A percentile compares a stretch with the other conserved stretches of the same genome.
Evolutionary conservation across 345 rosid genomes (phyloP).

Genomic region (Turritis glabra): DNA sequence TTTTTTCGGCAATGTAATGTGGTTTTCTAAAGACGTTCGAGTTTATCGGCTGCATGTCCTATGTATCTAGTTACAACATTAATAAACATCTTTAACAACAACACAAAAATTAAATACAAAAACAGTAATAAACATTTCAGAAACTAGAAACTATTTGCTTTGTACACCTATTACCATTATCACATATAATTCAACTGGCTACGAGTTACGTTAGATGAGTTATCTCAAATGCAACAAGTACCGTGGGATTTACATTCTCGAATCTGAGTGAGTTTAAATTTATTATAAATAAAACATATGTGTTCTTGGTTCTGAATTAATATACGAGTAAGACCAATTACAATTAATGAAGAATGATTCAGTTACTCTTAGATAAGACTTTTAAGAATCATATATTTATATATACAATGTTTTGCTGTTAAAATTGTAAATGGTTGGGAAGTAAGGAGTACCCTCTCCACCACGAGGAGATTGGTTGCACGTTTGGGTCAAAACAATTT

Average conservation of each 20-base stretch:
- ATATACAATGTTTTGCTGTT: neutral
- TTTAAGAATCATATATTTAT: too few relatives aligned
- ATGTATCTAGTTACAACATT: neutral
- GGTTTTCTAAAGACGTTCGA: neutral
- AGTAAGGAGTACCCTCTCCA: constrained; percentile 4
- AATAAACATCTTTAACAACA: too few relatives aligned
- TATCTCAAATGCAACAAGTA: neutral
- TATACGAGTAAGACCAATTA: too few relatives aligned
- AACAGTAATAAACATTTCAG: too few relatives aligned
- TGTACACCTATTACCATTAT: too few relatives aligned
- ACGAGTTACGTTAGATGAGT: neutral
- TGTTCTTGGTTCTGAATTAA: too few relatives aligned
- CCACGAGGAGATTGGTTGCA: constrained; percentile 35
- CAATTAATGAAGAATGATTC: neutral
- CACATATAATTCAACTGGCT: too few relatives aligned
- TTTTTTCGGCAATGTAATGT: neutral
- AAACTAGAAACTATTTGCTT: too few relatives aligned
- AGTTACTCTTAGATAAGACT: neutral
- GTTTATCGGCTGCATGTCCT: constrained; percentile 20
- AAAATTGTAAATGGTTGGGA: constrained; percentile 16
- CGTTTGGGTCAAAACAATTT: constrained; percentile 22
- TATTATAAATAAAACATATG: too few relatives aligned
- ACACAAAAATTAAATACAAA: too few relatives aligned
- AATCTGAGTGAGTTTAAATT: neutral
- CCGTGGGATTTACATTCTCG: neutral